Conservation (phyloP, 441 rosid species). For the Theobroma grandiflorum region DNA sequence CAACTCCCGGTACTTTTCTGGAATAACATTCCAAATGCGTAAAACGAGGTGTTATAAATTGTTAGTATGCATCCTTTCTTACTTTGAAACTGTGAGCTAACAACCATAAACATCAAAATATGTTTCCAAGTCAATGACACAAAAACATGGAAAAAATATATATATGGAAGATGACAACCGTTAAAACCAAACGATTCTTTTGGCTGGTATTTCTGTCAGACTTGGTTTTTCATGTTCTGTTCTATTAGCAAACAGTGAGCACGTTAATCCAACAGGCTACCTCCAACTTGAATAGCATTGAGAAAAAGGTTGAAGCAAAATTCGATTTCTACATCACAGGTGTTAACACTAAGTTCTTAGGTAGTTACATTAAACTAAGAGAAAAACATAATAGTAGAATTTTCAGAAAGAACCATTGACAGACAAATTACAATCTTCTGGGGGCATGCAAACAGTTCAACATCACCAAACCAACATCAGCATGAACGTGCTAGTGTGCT, state of each 20-base stretch:
- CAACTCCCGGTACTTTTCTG: conserved; percentile 72
- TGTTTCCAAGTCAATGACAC: neutral
- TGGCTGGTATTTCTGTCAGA: neutral
- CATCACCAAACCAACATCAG: neutral
- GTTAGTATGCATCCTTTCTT: neutral
- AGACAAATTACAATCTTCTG: neutral
- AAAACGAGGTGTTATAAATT: neutral
- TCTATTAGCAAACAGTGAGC: neutral
- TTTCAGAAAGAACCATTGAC: neutral
- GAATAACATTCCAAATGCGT: conserved; percentile 8
- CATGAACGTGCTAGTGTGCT: neutral
- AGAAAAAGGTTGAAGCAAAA: neutral
- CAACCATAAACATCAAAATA: neutral
- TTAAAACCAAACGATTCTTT: neutral
- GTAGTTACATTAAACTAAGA: neutral
- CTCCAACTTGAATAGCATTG: neutral
- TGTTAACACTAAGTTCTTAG: too few relatives aligned
- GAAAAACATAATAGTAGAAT: neutral
- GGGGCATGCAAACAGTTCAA: neutral
- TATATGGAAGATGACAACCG: neutral
- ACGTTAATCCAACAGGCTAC: neutral
- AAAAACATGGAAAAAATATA: neutral
- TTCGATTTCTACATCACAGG: neutral
- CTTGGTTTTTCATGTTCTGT: neutral
- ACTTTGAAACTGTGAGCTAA: neutral